Base-by-base conservation (phyloP, 768 basidiomycete species). In the Daedaleopsis nitida region DNA sequence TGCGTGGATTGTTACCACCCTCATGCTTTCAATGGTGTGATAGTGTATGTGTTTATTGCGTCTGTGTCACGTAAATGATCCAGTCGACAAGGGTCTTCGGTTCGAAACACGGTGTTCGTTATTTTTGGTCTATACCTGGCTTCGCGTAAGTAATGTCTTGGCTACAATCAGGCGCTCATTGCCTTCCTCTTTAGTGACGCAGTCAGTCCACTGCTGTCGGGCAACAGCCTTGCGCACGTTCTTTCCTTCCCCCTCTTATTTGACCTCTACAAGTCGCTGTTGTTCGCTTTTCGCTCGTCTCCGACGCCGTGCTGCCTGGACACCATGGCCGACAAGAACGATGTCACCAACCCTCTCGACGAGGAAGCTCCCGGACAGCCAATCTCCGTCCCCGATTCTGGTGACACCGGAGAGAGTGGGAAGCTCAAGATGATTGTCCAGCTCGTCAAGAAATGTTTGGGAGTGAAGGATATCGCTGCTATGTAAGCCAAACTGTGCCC, bases 381-480 rank as follows among this genome's bases (percentile, higher is more conserved):
- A 58, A 83, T 91, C 48, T 84, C 88, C 14, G 82, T 92, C 5
- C 86, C 88, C 59, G 90, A 92, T 65, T 72, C 82, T 44, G 82
- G 79, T 44, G 91, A 93, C 59, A 70, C 81, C 44, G 89, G 91
- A 35, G 96, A 98, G 73, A 92, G 93, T 62, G 91, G 93, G 50
- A 96, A 91, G 81, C 80, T 97, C 61, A 95, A 91, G 83, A 94
- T 96, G 87, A 92, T 98, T 52, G 79, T 98, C 17, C 87, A 90
- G 71, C 84, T 98, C 57, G 85, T 96, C 65, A 95, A 94, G 80
- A 93, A 89, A 75, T 94, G 85, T 68, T 80, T 97, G 35, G 95
- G 94, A 7, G 94, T 96, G 47, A 95, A 96, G 76, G 96, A 97
- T 72, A 92, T 98, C 63, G 95, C 94, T 63, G 82, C 94, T 35